phyloP scores from a whole-genome alignment of 371 early-diverging fungal species.

The Mucor irregularis region DNA sequence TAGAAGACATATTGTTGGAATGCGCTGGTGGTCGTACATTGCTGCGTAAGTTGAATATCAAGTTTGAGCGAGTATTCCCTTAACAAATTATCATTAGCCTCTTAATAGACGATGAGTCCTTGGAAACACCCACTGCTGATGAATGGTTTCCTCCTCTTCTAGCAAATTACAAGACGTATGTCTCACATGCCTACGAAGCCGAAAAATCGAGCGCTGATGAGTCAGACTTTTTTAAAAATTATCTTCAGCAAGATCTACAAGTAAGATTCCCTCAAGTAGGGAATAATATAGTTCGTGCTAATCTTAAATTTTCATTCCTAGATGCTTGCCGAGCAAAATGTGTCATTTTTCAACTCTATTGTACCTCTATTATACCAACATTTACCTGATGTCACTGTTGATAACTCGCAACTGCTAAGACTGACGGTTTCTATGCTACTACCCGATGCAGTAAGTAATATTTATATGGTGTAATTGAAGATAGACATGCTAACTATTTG shows the following conservation, averaged over 20 bases:
- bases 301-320: conserved; percentile 6
- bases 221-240: conserved; percentile 11
- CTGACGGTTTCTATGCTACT: conserved; percentile 25
- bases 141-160: conserved; percentile 21
- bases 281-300: neutral
- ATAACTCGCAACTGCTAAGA: conserved; percentile 25
- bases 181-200: conserved; percentile 3
- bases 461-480: neutral
- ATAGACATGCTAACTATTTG: neutral
- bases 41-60: conserved; percentile 34
- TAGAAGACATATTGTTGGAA: conserved; percentile 27
- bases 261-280: too few relatives aligned
- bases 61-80: too few relatives aligned
- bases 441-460: conserved; percentile 33
- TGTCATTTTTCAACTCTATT: conserved; percentile 20
- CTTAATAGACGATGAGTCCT: neutral
- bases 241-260: conserved; percentile 30
- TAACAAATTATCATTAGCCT: too few relatives aligned
- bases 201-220: conserved; percentile 7
- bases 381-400: conserved; percentile 18
- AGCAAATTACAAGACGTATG: conserved; percentile 14
- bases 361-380: conserved; percentile 31
- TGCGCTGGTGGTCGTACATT: conserved; percentile 46
- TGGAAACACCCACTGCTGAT: neutral
- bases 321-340: conserved; percentile 34